phyloP scores from a whole-genome alignment of 1,284 basidiomycete species.

The Boletellus deceptivus region DNA sequence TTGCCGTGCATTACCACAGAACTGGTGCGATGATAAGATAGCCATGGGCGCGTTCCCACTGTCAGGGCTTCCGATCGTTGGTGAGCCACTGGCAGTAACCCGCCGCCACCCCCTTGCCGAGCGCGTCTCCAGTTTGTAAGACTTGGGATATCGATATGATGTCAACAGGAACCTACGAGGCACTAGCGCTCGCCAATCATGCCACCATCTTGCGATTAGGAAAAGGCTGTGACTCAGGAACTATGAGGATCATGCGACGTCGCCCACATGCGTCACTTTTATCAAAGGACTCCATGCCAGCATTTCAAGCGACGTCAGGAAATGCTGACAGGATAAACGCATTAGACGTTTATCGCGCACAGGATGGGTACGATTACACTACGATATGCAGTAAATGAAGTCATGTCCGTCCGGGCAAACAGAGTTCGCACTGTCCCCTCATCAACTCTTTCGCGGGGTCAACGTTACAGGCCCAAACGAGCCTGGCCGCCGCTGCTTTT shows the following conservation, averaged over 20 bases:
- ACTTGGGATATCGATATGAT: not conserved
- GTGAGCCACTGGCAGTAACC: too few species aligned
- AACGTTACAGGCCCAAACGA: constrained; percentile 33
- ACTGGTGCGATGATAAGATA: not conserved
- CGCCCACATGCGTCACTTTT: too few species aligned
- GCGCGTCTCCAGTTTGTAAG: not conserved
- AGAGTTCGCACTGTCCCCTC: not conserved
- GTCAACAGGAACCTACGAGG: not conserved
- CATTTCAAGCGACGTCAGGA: not conserved
- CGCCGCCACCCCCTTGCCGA: too few species aligned
- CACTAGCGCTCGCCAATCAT: too few species aligned
- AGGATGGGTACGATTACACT: too few species aligned
- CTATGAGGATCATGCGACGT: too few species aligned
- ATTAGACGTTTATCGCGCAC: too few species aligned
- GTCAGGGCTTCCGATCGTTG: not conserved
- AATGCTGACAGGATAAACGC: too few species aligned
- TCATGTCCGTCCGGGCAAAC: not conserved
- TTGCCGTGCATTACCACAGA: not conserved
- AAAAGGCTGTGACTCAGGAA: too few species aligned
- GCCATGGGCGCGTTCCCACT: not conserved
- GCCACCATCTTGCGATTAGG: too few species aligned
- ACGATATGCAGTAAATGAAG: not conserved
- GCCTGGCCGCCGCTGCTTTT: constrained; percentile 48
- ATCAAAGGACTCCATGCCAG: too few species aligned
- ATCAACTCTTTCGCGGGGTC: constrained; percentile 28